Evolutionary conservation across 257 asterid genomes (phyloP).

Genomic region (Parsonsia alboflavescens): DNA sequence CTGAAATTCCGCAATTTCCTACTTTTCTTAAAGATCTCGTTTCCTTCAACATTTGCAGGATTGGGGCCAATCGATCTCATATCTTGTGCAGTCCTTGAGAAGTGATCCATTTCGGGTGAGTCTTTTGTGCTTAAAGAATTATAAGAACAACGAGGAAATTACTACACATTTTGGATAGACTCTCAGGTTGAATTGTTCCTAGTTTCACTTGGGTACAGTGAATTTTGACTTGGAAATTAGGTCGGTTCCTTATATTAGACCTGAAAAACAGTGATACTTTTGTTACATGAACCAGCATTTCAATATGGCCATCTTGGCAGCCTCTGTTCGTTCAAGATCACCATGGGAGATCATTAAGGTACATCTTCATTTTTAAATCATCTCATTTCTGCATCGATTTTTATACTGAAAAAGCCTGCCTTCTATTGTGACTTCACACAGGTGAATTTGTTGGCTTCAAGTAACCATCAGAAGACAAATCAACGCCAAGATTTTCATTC

Average conservation of each 20-base stretch:
- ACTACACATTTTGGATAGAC: neutral
- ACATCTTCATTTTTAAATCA: neutral
- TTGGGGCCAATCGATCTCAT: constrained; percentile 35
- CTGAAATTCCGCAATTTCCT: neutral
- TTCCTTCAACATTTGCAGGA: constrained; percentile 31
- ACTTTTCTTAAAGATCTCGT: constrained; percentile 3
- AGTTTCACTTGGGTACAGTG: neutral
- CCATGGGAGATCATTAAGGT: constrained; percentile 63
- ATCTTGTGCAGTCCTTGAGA: constrained; percentile 67
- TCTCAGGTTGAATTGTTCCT: neutral
- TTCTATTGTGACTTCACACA: constrained; percentile 14
- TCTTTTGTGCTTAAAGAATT: constrained; percentile 2
- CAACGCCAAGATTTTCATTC: constrained; percentile 4
- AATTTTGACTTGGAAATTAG: neutral
- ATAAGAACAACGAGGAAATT: neutral
- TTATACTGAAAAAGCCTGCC: neutral
- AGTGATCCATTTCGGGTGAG: constrained; percentile 83
- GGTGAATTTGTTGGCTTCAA: constrained; percentile 66
- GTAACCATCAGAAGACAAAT: constrained; percentile 9
- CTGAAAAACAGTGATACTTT: constrained; percentile 2
- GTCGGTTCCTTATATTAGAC: neutral
- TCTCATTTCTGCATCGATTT: neutral
- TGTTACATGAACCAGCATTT: constrained; percentile 46
- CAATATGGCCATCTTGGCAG: constrained; percentile 67
- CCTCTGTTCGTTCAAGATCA: constrained; percentile 42